A percentile compares a stretch with the other conserved stretches of the same genome.
Evolutionary conservation across 2,329 filamentous ascomycete genomes (phyloP).

Genomic region (Stemphylium beticola): DNA sequence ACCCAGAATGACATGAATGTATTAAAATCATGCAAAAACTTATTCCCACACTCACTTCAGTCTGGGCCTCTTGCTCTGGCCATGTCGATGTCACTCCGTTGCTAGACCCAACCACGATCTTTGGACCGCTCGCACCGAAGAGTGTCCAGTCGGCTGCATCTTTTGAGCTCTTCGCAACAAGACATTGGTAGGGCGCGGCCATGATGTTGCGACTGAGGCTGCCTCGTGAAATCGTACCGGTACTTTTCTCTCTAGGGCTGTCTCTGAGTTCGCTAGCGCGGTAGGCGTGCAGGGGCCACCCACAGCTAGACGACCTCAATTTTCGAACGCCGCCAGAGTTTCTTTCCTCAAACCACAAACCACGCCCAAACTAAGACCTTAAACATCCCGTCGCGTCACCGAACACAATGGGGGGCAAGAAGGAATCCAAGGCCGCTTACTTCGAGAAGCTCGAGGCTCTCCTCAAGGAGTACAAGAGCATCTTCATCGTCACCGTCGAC

Average conservation of each 20-base stretch:
- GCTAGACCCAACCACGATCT: constrained; percentile 62
- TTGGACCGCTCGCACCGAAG: constrained; percentile 75
- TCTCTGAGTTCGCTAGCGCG: constrained; percentile 21
- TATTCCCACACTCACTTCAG: constrained; percentile 30
- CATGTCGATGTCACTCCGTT: constrained; percentile 39
- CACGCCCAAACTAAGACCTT: constrained; percentile 70
- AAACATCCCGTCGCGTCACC: constrained; percentile 96
- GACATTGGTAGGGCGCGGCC: constrained; percentile 51
- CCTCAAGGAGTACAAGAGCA: constrained; percentile 93
- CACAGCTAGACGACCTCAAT: constrained; percentile 33
- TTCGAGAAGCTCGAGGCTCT: constrained; percentile 99
- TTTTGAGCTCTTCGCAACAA: constrained; percentile 33
- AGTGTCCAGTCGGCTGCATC: constrained; percentile 56
- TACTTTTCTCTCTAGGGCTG: constrained; percentile 19
- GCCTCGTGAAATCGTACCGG: constrained; percentile 9
- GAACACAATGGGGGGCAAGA: constrained; percentile 99
- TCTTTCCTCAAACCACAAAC: constrained; percentile 27
- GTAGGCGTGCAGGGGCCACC: constrained; percentile 24
- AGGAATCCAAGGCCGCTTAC: constrained; percentile 92
- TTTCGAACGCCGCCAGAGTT: constrained; percentile 27
- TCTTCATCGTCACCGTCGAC: constrained; percentile 92
- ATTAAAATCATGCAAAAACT: neutral
- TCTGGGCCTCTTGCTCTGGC: constrained; percentile 29
- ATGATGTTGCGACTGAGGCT: constrained; percentile 25
- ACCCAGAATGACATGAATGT: neutral